These are phyloP conservation scores for Bimuria novae-zelandiae DNA, from an alignment of 2,329 filamentous ascomycete genomes.

Conservation along the genomic window DNA sequence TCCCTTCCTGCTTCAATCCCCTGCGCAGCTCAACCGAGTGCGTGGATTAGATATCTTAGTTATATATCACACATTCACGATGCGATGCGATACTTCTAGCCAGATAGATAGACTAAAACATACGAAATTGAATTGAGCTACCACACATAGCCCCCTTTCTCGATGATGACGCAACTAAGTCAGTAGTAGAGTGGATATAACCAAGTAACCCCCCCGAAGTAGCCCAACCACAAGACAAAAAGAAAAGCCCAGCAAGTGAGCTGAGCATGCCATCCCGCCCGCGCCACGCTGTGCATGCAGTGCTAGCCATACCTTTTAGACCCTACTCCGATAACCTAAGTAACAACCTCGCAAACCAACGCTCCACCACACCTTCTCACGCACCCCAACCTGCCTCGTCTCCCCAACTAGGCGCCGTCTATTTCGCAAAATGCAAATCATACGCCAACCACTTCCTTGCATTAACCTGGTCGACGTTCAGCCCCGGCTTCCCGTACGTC, in stretches of 20 bases:
- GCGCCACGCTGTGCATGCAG: background rate
- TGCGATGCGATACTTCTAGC: no score
- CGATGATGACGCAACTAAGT: no score
- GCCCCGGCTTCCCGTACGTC: constrained; percentile 91
- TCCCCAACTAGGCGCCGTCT: constrained; percentile 37
- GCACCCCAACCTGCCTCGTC: background rate
- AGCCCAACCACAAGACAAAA: no score
- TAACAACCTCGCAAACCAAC: background rate
- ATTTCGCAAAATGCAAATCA: constrained; percentile 98
- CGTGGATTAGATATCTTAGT: no score
- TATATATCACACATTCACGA: no score
- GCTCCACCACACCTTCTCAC: background rate
- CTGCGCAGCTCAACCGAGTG: no score
- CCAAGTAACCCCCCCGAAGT: no score
- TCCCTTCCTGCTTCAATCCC: no score
- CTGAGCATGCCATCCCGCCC: background rate
- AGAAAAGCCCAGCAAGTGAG: background rate
- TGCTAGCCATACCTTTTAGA: background rate
- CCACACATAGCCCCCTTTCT: background rate
- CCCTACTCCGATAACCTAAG: background rate
- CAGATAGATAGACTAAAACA: background rate
- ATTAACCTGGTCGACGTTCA: constrained; percentile 76
- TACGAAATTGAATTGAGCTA: background rate
- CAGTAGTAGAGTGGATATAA: constrained; percentile 1
- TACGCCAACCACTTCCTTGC: constrained; percentile 95